These are phyloP conservation scores for Penicillium italicum DNA, from an alignment of 2,329 filamentous ascomycete genomes.

Conservation along the genomic window DNA sequence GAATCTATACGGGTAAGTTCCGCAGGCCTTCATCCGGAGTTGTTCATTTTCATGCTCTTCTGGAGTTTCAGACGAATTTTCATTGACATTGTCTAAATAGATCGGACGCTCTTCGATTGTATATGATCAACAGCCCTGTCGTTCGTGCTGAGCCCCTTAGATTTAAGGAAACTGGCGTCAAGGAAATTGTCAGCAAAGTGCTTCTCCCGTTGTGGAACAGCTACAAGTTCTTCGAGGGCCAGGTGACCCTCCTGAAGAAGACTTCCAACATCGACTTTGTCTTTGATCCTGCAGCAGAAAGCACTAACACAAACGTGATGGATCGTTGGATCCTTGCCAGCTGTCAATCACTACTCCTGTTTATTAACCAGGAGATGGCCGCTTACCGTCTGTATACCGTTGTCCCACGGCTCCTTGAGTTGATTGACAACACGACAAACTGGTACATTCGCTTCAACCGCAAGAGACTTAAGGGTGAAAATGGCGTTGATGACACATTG, in stretches of 20 bases:
- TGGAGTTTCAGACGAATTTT: background rate
- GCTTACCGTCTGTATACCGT: constrained; percentile 84
- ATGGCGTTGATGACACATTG: constrained; percentile 77
- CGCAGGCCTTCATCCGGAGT: background rate
- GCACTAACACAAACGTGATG: constrained; percentile 84
- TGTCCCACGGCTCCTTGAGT: constrained; percentile 72
- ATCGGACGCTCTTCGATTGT: constrained; percentile 87
- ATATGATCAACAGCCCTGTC: constrained; percentile 94
- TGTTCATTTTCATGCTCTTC: background rate
- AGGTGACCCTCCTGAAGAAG: constrained; percentile 83
- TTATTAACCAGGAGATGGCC: constrained; percentile 88
- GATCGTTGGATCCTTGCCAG: constrained; percentile 92
- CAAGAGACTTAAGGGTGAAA: constrained; percentile 83
- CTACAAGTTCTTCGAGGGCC: constrained; percentile 93
- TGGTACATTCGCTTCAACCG: constrained; percentile 98
- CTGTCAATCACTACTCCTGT: constrained; percentile 84
- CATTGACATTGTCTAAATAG: constrained; percentile 33
- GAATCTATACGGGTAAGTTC: constrained; percentile 62
- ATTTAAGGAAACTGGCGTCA: constrained; percentile 89
- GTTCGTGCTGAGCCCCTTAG: constrained; percentile 85
- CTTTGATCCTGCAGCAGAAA: constrained; percentile 72
- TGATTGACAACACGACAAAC: constrained; percentile 96
- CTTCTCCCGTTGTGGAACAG: constrained; percentile 91
- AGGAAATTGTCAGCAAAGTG: constrained; percentile 91
- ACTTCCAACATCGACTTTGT: constrained; percentile 70